phyloP scores from a whole-genome alignment of 1,284 basidiomycete species.

The Thecaphora frezii region DNA sequence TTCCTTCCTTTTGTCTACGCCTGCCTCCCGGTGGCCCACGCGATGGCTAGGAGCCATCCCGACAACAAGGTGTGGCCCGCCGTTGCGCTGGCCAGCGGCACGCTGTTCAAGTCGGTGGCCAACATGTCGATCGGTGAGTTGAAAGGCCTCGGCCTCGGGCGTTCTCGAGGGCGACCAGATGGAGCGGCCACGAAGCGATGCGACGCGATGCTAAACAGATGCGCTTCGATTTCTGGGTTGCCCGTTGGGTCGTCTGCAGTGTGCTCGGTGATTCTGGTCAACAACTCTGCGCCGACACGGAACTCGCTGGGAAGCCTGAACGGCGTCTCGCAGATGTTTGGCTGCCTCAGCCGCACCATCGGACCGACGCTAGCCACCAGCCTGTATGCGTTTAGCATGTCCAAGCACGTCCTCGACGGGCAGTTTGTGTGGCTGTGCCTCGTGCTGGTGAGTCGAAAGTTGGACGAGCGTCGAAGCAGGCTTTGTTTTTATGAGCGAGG shows the following conservation, averaged over 20 bases:
- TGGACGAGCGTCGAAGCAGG: no score
- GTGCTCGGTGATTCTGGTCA: constrained; percentile 34
- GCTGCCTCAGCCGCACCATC: constrained; percentile 25
- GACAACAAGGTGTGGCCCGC: constrained; percentile 9
- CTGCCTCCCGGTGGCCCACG: constrained; percentile 37
- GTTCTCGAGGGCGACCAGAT: no score
- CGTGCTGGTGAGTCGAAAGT: no score
- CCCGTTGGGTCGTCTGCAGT: constrained; percentile 3
- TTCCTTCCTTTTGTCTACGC: constrained; percentile 29
- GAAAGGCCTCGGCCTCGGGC: no score
- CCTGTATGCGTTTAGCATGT: constrained; percentile 37
- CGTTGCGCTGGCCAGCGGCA: constrained; percentile 4
- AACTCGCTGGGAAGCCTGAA: constrained; percentile 33
- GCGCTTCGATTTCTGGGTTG: no score
- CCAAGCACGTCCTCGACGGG: constrained; percentile 13
- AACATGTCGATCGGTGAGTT: constrained; percentile 31
- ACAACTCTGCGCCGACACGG: constrained; percentile 29
- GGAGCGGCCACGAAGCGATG: no score
- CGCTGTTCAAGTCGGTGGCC: constrained; percentile 24
- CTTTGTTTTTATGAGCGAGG: no score
- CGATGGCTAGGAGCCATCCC: constrained; percentile 7
- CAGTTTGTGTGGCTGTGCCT: constrained; percentile 26
- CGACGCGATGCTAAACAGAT: no score
- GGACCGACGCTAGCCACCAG: constrained; percentile 33
- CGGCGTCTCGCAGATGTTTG: constrained; percentile 36